These are phyloP conservation scores for Gossypium lobatum DNA, from an alignment of 441 rosid genomes.

Conservation along the genomic window DNA sequence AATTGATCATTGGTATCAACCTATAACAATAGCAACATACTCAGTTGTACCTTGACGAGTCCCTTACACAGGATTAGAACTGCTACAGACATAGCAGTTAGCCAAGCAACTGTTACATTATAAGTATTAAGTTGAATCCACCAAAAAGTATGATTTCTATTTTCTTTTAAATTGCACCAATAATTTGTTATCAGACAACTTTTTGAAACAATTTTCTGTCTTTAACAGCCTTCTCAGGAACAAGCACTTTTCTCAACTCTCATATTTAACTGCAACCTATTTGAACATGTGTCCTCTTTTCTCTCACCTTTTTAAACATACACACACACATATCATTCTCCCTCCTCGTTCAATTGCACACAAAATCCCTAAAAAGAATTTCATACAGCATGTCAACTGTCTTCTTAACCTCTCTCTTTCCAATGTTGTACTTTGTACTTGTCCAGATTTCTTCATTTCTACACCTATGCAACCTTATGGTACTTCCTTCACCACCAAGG, in stretches of 20 bases:
- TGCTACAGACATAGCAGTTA: not conserved
- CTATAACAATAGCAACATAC: not conserved
- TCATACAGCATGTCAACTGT: not conserved
- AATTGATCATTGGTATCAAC: not conserved
- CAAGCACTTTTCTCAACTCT: not conserved
- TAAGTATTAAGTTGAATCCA: not conserved
- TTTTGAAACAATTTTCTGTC: not conserved
- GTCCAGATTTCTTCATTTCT: not conserved
- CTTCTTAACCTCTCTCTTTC: not conserved
- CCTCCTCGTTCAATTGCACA: not conserved
- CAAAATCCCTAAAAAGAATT: not conserved
- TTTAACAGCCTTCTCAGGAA: not conserved
- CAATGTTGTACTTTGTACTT: not conserved
- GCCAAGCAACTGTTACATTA: not conserved
- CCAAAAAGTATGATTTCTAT: not conserved
- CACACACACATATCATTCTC: not conserved
- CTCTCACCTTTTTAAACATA: not conserved
- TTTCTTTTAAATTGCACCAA: not conserved
- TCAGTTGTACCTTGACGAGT: not conserved
- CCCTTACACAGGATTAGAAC: not conserved
- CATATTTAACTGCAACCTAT: not conserved
- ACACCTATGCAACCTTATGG: not conserved
- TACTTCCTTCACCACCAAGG: not conserved
- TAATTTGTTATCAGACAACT: not conserved
- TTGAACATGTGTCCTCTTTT: not conserved